Evolutionary conservation across 768 basidiomycete genomes (phyloP), one percentile per base, ranked within the genome.

Genomic region (Tricholoma furcatifolium): DNA sequence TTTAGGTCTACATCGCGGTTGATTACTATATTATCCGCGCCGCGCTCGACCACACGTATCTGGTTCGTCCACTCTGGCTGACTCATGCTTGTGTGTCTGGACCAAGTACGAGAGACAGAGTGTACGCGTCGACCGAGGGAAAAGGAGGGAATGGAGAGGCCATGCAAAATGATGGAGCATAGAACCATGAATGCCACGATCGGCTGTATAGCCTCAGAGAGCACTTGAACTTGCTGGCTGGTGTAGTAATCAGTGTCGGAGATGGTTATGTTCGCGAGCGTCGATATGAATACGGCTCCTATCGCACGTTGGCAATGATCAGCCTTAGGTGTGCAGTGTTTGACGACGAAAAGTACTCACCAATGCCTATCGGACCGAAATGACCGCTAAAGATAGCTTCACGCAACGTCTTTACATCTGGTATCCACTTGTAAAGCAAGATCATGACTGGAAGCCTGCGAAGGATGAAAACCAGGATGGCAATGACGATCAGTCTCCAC

Each of bases 331-430:
- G 32, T 17, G 39, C 32, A 48, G 32, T 43, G 27, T 14, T 44
- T 2, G 11, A 11, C 24, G 20, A 39, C 17, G 51, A 17, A 41
- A 10, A 15, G 31, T 18, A 68, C 77, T 58, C 54, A 79, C 87
- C 88, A 46, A 91, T 80, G 27, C 88, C 87, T 56, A 91, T 91
- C 18, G 91, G 90, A 11, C 93, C 96, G 66, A 98, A 99, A 72
- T 98, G 95, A 0, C 97, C 97, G 36, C 83, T 88, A 69, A 99
- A 99, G 3, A 95, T 58, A 0, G 97, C 96, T 70, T 99, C 97
- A 41, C 92, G 79, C 55, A 94, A 82, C 0, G 89, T 98, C 74
- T 96, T 97, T 60, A 98, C 82, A 64, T 99, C 96, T 0, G 97
- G 97, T 53, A 98, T 96, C 82, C 88, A 98, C 63, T 75, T 85